phyloP scores from a whole-genome alignment of 805 yeast species.

The Yarrowia sp. region DNA sequence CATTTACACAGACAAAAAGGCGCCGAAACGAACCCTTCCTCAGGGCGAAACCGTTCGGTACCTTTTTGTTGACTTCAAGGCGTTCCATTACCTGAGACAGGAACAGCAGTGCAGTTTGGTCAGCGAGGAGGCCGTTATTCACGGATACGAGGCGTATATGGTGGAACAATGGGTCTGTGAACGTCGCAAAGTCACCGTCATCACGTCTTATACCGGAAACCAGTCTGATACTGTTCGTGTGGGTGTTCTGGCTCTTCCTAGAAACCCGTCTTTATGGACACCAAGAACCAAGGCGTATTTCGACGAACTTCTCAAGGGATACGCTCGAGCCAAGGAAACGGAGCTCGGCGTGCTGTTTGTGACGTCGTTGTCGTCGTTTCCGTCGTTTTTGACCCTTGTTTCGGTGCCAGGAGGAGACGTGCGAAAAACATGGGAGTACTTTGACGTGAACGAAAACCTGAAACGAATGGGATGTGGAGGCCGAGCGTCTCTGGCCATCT shows the following conservation, averaged over 20 bases:
- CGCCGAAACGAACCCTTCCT: background rate
- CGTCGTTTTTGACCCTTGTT: conserved; percentile 67
- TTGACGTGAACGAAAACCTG: conserved; percentile 71
- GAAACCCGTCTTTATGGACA: conserved; percentile 49
- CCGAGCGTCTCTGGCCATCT: conserved; percentile 67
- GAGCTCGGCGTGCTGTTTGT: conserved; percentile 64
- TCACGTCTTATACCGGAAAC: conserved; percentile 86
- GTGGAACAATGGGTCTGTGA: conserved; percentile 94
- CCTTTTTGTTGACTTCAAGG: conserved; percentile 36
- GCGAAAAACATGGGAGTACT: conserved; percentile 51
- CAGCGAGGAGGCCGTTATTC: conserved; percentile 47
- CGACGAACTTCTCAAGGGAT: conserved; percentile 60
- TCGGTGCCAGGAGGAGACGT: conserved; percentile 49
- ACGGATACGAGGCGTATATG: conserved; percentile 83
- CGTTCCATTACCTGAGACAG: conserved; percentile 30
- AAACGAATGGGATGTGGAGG: conserved; percentile 80
- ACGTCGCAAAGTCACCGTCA: conserved; percentile 60
- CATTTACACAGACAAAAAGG: background rate
- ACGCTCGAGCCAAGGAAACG: conserved; percentile 65
- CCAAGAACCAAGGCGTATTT: conserved; percentile 55
- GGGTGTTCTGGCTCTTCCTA: conserved; percentile 53
- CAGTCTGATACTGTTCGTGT: conserved; percentile 59
- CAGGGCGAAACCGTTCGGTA: conserved; percentile 29
- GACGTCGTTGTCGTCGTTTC: conserved; percentile 76
- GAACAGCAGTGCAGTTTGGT: conserved; percentile 36